Base-by-base conservation (phyloP, 352 stramenopile species). In the Phytophthora boehmeriae region DNA sequence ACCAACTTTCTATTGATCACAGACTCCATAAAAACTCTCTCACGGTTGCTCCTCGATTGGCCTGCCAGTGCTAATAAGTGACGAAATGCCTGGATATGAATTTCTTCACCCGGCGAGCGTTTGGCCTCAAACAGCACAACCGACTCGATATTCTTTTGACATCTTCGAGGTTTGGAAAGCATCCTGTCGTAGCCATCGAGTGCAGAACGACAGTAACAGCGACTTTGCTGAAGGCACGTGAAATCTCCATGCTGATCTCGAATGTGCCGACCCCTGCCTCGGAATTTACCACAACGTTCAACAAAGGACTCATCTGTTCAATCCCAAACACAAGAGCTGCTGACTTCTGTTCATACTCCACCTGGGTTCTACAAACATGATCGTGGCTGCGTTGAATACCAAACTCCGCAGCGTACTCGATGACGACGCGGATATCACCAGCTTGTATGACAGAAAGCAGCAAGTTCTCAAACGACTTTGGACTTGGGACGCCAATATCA, bases 71-170 rank as follows among this genome's bases (percentile, higher is more conserved):
- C 78, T 0, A 91, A 48, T 36, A 89, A 81, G 23, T 87, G 60
- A 10, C 79, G 79, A 35, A 87, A 80, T 4, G 79, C 79, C 64
- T 91, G 82, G 8, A 75, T 70, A 10, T 83, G 49, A 8, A 87
- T 73, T 17, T 82, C 61, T 71, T 91, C 82, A 1, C 79, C 79
- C 17, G 76, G 82, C 4, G 77, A 88, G 63, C 81, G 74, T 25
- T 83, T 85, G 0, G 81, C 79, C 63, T 90, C 81, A 20, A 87
- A 84, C 2, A 83, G 54, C 0, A 89, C 66, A 23, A 89, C 75
- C 4, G 60, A 51, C 20, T 72, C 54, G n/a, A 90, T 83, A 56
- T 82, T 90, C 23, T 76, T 71, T 73, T 86, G 35, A 87, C 58
- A 6, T 89, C 79, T 1, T 73, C 63, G 0, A 71, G 11, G 39